Evolutionary conservation across 208 protist genomes (phyloP).

Genomic region (Wallacemonas sp.): DNA sequence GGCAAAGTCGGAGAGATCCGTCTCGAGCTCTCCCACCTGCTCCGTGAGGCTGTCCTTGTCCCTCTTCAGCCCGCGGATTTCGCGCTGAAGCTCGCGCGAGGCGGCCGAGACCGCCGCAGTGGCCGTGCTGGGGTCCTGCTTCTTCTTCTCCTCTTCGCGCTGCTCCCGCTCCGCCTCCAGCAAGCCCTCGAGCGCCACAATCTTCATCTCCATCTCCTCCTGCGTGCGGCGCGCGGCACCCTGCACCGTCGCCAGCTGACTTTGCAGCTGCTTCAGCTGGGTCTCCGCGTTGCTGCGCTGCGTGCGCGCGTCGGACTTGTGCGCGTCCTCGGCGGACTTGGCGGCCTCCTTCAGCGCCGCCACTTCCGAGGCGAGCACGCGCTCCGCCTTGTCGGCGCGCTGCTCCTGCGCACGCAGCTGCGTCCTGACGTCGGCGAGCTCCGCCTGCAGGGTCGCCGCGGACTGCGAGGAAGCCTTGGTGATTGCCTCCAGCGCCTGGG

Average conservation of each 20-base stretch:
- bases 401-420: constrained; percentile 2
- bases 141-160: constrained; percentile 17
- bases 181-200: background rate
- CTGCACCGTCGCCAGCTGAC: constrained; percentile 4
- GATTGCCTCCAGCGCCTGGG: background rate
- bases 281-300: constrained; percentile 10
- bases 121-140: background rate
- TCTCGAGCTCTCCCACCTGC: constrained; percentile 64
- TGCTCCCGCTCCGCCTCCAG: constrained; percentile 23
- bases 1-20: constrained; percentile 61
- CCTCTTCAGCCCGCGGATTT: constrained; percentile 23
- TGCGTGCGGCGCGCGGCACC: background rate
- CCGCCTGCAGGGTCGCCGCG: constrained; percentile 5
- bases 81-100: constrained; percentile 7
- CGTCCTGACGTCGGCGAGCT: background rate
- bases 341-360: constrained; percentile 7
- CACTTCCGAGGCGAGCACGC: constrained; percentile 1
- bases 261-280: constrained; percentile 4
- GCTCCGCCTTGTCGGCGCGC: constrained; percentile 9
- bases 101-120: background rate
- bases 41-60: constrained; percentile 28
- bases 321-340: background rate
- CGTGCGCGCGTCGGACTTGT: background rate
- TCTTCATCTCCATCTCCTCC: constrained; percentile 11
- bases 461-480: constrained; percentile 4